These are phyloP conservation scores for Dactylonectria macrodidyma DNA, from an alignment of 2,329 filamentous ascomycete species.

Conservation along the genomic window DNA sequence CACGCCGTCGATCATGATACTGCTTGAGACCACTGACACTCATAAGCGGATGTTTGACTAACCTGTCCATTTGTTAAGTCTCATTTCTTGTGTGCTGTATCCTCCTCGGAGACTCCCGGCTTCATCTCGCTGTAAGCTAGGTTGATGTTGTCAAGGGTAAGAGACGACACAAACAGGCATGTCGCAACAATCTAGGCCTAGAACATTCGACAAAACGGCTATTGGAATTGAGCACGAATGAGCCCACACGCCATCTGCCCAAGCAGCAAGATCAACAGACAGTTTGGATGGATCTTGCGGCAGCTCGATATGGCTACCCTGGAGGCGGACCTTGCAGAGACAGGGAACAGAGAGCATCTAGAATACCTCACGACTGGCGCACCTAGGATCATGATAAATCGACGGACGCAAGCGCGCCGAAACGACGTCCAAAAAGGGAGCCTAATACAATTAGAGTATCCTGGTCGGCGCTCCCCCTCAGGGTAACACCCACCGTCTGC, in stretches of 20 bases:
- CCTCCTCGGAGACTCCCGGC: neutral
- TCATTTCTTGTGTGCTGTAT: neutral
- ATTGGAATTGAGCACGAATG: neutral
- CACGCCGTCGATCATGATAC: no score
- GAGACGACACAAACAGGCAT: neutral
- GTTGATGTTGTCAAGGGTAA: neutral
- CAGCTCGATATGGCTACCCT: neutral
- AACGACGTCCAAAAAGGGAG: neutral
- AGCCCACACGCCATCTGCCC: neutral
- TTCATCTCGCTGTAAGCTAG: neutral
- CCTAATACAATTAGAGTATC: neutral
- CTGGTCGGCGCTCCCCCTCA: neutral
- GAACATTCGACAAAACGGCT: neutral
- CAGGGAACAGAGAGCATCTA: neutral
- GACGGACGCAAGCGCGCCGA: neutral
- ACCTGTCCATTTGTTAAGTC: no score
- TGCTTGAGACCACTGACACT: no score
- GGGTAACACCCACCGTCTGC: neutral
- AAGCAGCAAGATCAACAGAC: neutral
- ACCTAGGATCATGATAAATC: neutral
- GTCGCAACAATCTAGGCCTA: neutral
- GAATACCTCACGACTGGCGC: slow-evolving; percentile 1
- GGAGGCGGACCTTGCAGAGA: neutral
- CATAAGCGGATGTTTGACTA: no score
- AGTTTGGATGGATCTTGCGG: neutral